Conservation (phyloP, 2,329 filamentous ascomycete genomes). For the Alternaria angustiovoidea region DNA sequence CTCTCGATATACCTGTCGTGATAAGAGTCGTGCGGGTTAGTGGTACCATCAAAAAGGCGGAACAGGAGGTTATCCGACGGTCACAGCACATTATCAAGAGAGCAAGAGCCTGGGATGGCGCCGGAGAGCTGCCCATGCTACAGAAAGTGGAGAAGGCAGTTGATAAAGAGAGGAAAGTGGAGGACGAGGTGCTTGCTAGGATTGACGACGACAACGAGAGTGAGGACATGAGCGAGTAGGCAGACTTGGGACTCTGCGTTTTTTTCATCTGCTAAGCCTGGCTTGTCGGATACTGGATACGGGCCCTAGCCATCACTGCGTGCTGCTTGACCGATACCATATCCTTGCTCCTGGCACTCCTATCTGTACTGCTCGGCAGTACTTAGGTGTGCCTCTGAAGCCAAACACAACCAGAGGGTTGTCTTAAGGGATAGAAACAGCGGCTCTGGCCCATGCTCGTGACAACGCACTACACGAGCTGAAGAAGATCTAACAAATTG, state of each 20-base stretch:
- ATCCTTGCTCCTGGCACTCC: background rate
- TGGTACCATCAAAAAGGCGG: conserved; percentile 90
- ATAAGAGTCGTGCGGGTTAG: conserved; percentile 87
- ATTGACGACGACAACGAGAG: conserved; percentile 27
- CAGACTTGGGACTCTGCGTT: background rate
- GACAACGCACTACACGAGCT: background rate
- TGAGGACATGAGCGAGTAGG: conserved; percentile 34
- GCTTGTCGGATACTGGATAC: background rate
- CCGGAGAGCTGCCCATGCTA: conserved; percentile 19
- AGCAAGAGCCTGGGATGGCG: conserved; percentile 60
- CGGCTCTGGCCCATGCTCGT: too few relatives aligned
- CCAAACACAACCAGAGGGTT: background rate
- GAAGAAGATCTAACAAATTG: background rate
- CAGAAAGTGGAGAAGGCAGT: conserved; percentile 35
- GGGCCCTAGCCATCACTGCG: background rate
- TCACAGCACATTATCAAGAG: conserved; percentile 76
- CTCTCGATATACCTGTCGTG: conserved; percentile 71
- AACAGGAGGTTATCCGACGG: conserved; percentile 85
- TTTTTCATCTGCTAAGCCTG: background rate
- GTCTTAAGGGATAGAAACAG: background rate
- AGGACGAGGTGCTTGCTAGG: conserved; percentile 25
- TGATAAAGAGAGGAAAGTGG: conserved; percentile 29
- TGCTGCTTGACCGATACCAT: background rate
- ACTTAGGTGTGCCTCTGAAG: background rate
- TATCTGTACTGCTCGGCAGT: background rate